Conservation (phyloP, 768 basidiomycete species). For the Kwoniella sp. region DNA sequence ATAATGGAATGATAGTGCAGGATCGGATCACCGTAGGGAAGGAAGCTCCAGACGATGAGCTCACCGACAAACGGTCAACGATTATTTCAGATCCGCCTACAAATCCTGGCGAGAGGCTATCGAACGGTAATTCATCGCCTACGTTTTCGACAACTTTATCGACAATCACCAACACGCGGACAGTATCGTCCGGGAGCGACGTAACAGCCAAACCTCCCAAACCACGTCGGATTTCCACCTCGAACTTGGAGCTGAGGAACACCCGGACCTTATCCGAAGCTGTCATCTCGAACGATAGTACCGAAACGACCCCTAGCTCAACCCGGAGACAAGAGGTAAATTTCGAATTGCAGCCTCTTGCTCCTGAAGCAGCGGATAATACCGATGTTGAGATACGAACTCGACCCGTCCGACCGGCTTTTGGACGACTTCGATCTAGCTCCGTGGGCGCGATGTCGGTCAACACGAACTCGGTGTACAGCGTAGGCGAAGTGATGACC, state of each 20-base stretch:
- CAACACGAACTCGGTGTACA: slow-evolving; percentile 25
- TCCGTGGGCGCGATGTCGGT: slow-evolving; percentile 23
- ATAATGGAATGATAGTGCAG: neutral
- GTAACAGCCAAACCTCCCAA: slow-evolving; percentile 2
- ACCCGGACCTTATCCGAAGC: neutral
- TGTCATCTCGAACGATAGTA: neutral
- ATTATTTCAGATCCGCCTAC: neutral
- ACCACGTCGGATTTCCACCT: slow-evolving; percentile 5
- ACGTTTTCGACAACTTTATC: neutral
- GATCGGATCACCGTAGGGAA: neutral
- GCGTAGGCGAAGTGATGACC: slow-evolving; percentile 24
- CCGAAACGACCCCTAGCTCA: neutral
- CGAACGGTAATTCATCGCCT: neutral
- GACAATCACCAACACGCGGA: neutral
- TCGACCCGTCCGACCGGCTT: slow-evolving; percentile 5
- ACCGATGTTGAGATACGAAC: neutral
- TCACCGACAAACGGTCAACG: neutral
- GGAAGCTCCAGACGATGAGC: neutral
- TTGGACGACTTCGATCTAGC: slow-evolving; percentile 19
- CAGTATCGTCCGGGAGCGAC: slow-evolving; percentile 8
- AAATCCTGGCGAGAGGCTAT: neutral
- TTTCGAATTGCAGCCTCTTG: slow-evolving; percentile 1
- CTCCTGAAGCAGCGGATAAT: neutral
- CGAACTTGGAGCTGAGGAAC: slow-evolving; percentile 10
- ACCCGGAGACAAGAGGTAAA: neutral